phyloP scores from a whole-genome alignment of 2,329 filamentous ascomycete species.

The Epichloe bromicola region DNA sequence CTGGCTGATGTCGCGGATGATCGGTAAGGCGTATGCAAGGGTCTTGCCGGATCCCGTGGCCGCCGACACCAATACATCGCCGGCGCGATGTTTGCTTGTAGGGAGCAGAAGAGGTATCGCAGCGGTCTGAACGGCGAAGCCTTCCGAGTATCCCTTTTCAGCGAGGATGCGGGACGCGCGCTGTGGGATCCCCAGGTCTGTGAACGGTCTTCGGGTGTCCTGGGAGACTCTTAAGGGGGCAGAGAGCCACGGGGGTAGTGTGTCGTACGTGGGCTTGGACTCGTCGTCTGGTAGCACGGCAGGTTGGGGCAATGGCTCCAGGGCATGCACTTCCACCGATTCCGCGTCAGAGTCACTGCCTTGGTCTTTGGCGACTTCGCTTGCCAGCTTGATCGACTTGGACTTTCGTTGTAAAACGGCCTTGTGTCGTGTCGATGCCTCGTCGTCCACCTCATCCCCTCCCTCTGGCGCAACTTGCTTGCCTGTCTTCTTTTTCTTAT shows the following conservation, averaged over 20 bases:
- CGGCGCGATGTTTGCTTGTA: slow-evolving; percentile 44
- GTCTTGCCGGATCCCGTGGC: slow-evolving; percentile 96
- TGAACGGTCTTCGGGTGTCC: slow-evolving; percentile 47
- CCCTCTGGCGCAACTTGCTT: slow-evolving; percentile 9
- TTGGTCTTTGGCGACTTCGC: slow-evolving; percentile 24
- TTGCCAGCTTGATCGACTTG: slow-evolving; percentile 38
- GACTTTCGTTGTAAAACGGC: slow-evolving; percentile 40
- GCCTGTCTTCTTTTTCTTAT: slow-evolving; percentile 17
- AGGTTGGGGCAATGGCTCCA: slow-evolving; percentile 74
- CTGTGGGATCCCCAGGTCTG: slow-evolving; percentile 46
- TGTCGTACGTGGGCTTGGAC: slow-evolving; percentile 56
- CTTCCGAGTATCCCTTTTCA: slow-evolving; percentile 36
- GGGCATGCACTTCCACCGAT: slow-evolving; percentile 45
- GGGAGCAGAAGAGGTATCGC: slow-evolving; percentile 68
- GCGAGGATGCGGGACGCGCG: slow-evolving; percentile 50
- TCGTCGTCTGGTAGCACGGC: slow-evolving; percentile 43
- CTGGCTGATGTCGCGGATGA: slow-evolving; percentile 62
- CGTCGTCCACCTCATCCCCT: slow-evolving; percentile 14
- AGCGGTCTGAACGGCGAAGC: slow-evolving; percentile 30
- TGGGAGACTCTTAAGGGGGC: slow-evolving; percentile 57
- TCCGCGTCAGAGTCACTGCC: slow-evolving; percentile 19
- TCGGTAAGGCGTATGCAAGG: slow-evolving; percentile 75
- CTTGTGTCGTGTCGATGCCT: slow-evolving; percentile 29
- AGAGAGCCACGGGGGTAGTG: slow-evolving; percentile 69
- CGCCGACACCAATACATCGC: slow-evolving; percentile 81